phyloP scores from a whole-genome alignment of 2,329 filamentous ascomycete species.

The Ceratocystiopsis brevicomis region DNA sequence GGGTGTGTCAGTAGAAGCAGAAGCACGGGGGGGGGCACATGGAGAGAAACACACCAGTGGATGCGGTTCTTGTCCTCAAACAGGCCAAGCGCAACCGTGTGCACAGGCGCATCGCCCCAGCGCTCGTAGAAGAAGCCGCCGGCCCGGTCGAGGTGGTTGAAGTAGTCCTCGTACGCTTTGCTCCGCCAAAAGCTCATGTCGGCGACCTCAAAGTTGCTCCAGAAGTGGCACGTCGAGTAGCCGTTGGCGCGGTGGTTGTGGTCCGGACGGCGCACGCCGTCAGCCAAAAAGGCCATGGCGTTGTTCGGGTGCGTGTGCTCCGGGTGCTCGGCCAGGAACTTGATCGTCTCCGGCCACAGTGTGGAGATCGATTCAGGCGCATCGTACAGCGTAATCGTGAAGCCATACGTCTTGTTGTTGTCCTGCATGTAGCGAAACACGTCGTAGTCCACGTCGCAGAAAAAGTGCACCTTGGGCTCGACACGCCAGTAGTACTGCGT shows the following conservation, averaged over 20 bases:
- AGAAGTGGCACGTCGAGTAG: constrained; percentile 97
- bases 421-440: constrained; percentile 97
- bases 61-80: constrained; percentile 85
- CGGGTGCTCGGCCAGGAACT: constrained; percentile 73
- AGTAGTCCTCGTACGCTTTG: constrained; percentile 83
- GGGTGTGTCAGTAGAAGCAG: neutral
- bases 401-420: constrained; percentile 96
- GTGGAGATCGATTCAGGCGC: constrained; percentile 67
- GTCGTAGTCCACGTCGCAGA: constrained; percentile 96
- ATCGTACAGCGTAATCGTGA: constrained; percentile 95
- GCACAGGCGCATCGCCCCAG: constrained; percentile 76
- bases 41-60: constrained; percentile 51
- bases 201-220: constrained; percentile 95
- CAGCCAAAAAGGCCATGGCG: constrained; percentile 73
- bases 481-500: constrained; percentile 95
- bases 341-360: constrained; percentile 87
- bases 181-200: constrained; percentile 88
- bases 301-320: constrained; percentile 68
- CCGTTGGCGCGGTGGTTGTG: constrained; percentile 70
- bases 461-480: constrained; percentile 96
- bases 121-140: constrained; percentile 49
- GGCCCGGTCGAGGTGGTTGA: constrained; percentile 80
- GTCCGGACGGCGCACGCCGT: constrained; percentile 55
- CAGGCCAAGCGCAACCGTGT: constrained; percentile 78
- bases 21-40: neutral